Evolutionary conservation across 495 filamentous ascomycete species (phyloP).

Genomic region (Pyronema omphalodes): DNA sequence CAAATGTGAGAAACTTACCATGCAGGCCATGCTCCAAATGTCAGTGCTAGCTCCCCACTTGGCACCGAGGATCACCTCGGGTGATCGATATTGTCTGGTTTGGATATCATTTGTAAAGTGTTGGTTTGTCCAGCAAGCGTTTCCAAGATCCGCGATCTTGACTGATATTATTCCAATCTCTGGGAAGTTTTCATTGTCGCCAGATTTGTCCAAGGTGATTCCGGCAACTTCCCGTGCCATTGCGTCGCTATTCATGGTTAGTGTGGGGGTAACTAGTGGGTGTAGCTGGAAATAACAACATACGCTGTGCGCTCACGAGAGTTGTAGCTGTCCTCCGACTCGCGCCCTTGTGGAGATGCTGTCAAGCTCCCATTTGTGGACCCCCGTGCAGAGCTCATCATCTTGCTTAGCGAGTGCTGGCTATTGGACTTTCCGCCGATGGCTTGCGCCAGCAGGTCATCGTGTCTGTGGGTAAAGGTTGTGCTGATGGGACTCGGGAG

Average conservation of each 20-base stretch:
- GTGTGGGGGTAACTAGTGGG: conserved; percentile 3
- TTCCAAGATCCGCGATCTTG: conserved; percentile 96
- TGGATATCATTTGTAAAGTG: conserved; percentile 99
- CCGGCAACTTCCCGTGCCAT: conserved; percentile 83
- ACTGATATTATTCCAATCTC: conserved; percentile 71
- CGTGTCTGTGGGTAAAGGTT: conserved; percentile 48
- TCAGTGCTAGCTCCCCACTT: conserved; percentile 99
- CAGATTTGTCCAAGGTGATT: conserved; percentile 71
- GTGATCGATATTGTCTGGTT: conserved; percentile 90
- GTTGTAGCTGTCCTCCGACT: conserved; percentile 50
- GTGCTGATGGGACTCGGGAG: conserved; percentile 88
- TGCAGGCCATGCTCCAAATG: conserved; percentile 98
- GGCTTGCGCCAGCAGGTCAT: conserved; percentile 31
- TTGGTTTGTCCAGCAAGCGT: conserved; percentile 96
- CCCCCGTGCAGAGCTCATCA: conserved; percentile 31
- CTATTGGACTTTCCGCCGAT: conserved; percentile 36
- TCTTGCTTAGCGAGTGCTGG: conserved; percentile 56
- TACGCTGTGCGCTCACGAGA: conserved; percentile 90
- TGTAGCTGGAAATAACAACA: conserved; percentile 24
- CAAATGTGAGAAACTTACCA: conserved; percentile 41
- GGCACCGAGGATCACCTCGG: conserved; percentile 87
- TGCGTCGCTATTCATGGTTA: conserved; percentile 44
- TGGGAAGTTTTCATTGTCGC: conserved; percentile 31
- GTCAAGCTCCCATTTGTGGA: conserved; percentile 17
- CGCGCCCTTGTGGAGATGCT: conserved; percentile 23